phyloP scores from a whole-genome alignment of 441 rosid species.

The Daphne laureola region DNA sequence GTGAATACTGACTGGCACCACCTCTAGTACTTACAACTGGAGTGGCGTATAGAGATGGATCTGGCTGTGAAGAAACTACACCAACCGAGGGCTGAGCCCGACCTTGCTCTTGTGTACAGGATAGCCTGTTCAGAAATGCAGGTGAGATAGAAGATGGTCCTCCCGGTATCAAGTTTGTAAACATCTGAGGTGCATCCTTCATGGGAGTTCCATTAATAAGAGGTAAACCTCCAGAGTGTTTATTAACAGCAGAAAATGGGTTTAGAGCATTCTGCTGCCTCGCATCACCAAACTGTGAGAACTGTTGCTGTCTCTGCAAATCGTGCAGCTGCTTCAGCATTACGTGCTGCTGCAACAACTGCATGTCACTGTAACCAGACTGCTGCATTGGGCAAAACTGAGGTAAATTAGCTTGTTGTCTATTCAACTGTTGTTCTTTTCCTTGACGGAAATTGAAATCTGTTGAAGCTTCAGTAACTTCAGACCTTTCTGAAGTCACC shows the following conservation, averaged over 20 bases:
- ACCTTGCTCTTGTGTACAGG: constrained; percentile 26
- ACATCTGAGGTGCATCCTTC: constrained; percentile 35
- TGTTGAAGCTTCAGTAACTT: constrained; percentile 27
- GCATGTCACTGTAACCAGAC: constrained; percentile 36
- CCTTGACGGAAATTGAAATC: constrained; percentile 22
- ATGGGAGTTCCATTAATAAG: constrained; percentile 39
- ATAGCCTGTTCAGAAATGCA: constrained; percentile 25
- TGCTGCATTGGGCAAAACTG: constrained; percentile 33
- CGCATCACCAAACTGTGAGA: constrained; percentile 31
- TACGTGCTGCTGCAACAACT: constrained; percentile 49
- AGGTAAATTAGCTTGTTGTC: constrained; percentile 13
- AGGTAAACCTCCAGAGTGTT: constrained; percentile 24
- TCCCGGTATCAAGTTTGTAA: constrained; percentile 34
- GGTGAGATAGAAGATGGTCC: constrained; percentile 27
- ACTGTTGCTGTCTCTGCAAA: constrained; percentile 46
- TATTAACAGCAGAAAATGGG: constrained; percentile 25
- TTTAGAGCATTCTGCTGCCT: constrained; percentile 38
- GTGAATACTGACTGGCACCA: constrained; percentile 28
- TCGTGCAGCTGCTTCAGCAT: constrained; percentile 52
- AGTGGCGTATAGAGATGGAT: constrained; percentile 33
- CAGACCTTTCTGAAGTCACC: constrained; percentile 33
- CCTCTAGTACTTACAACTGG: constrained; percentile 33
- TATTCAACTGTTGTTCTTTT: constrained; percentile 17
- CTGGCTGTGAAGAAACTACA: constrained; percentile 30
- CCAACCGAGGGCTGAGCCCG: constrained; percentile 25